Conservation (phyloP, 2,329 filamentous ascomycete species). For the Aspergillus ochraceoroseus region DNA sequence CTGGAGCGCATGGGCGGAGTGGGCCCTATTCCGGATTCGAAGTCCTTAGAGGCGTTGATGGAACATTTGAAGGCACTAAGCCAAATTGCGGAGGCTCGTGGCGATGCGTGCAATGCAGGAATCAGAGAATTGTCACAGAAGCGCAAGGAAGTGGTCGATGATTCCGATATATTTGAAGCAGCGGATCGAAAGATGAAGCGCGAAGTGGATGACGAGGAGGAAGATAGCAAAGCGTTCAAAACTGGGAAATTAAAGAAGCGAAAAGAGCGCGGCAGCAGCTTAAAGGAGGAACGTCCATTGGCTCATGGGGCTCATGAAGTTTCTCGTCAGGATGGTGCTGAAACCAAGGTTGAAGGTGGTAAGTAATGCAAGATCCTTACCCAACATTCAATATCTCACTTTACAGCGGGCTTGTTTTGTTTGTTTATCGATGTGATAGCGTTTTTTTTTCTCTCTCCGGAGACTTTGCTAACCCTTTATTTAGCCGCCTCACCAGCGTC, state of each 20-base stretch:
- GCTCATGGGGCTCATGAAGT: constrained; percentile 60
- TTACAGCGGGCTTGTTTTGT: too few relatives aligned
- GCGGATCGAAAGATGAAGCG: constrained; percentile 48
- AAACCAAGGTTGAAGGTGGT: constrained; percentile 54
- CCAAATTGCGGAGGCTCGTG: constrained; percentile 54
- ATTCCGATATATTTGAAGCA: constrained; percentile 40
- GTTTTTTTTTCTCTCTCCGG: too few relatives aligned
- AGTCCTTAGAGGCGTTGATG: constrained; percentile 48
- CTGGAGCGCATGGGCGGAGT: constrained; percentile 52
- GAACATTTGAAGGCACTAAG: constrained; percentile 54
- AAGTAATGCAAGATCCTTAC: constrained; percentile 20
- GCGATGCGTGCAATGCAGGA: constrained; percentile 55
- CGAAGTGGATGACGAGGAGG: constrained; percentile 44
- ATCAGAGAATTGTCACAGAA: constrained; percentile 57
- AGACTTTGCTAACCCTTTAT: too few relatives aligned
- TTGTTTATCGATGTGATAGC: too few relatives aligned
- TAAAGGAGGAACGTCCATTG: constrained; percentile 57
- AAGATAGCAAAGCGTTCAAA: constrained; percentile 47
- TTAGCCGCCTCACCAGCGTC: constrained; percentile 36
- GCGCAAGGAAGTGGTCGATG: constrained; percentile 54
- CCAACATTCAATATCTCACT: constrained; percentile 19
- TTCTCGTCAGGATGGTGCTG: constrained; percentile 60
- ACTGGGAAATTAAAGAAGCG: constrained; percentile 69
- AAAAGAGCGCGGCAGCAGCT: constrained; percentile 59
- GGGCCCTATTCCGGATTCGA: constrained; percentile 47